Percentiles rank a stretch among this genome's conserved stretches.
Evolutionary conservation across 2,329 filamentous ascomycete genomes (phyloP).

Genomic region (Venturia effusa): DNA sequence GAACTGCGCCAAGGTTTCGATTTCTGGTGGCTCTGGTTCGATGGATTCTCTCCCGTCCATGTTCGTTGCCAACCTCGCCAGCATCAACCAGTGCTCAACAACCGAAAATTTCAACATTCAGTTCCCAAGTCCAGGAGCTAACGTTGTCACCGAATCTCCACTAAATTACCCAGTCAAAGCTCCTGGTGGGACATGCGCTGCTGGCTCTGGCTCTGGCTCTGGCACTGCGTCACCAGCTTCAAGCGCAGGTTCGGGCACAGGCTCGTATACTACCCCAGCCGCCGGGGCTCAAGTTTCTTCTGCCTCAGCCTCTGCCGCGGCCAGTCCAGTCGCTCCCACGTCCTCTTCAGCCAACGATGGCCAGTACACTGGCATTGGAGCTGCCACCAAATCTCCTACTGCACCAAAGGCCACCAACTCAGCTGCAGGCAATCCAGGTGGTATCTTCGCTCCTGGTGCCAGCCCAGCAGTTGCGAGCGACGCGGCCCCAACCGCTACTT

Average conservation of each 20-base stretch:
- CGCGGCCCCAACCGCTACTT: slow-evolving; percentile 1
- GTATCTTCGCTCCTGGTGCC: slow-evolving; percentile 22
- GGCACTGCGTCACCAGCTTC: neutral
- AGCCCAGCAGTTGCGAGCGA: slow-evolving; percentile 2
- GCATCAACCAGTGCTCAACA: slow-evolving; percentile 43
- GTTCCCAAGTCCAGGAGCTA: slow-evolving; percentile 59
- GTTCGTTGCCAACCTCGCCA: slow-evolving; percentile 60
- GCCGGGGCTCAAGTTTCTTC: neutral
- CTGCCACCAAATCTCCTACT: slow-evolving; percentile 11
- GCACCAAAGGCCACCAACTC: slow-evolving; percentile 9
- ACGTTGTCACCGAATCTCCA: slow-evolving; percentile 34
- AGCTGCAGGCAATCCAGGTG: slow-evolving; percentile 14
- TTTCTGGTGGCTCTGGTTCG: slow-evolving; percentile 46
- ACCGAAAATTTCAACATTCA: slow-evolving; percentile 43
- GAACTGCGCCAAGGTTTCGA: slow-evolving; percentile 73
- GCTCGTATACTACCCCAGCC: too few species aligned
- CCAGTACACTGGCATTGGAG: slow-evolving; percentile 10
- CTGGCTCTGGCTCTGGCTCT: neutral
- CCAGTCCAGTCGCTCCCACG: neutral
- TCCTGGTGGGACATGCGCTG: slow-evolving; percentile 11
- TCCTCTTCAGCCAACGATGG: slow-evolving; percentile 14
- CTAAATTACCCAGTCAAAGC: slow-evolving; percentile 29
- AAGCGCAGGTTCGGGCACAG: neutral
- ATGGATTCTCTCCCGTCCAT: slow-evolving; percentile 58
- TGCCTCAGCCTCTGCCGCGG: neutral